Percentiles rank a stretch among this genome's conserved stretches.
Conservation (phyloP, 2,329 filamentous ascomycete species). For the Sporothrix curviconia region DNA sequence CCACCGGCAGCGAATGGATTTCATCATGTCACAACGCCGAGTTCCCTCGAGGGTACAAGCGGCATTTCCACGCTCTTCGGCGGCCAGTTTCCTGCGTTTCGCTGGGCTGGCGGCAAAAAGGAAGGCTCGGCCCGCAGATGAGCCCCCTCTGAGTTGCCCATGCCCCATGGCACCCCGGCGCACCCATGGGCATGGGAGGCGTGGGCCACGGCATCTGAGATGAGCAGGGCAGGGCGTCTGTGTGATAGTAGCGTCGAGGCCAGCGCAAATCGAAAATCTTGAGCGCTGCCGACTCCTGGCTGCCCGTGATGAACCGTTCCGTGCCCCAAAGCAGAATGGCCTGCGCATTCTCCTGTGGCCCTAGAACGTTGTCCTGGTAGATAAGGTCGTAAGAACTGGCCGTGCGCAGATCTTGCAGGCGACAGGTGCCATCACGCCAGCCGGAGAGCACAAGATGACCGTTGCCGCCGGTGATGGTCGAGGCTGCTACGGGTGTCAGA, state of each 20-base stretch:
- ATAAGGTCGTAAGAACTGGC: slow-evolving; percentile 40
- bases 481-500: slow-evolving; percentile 37
- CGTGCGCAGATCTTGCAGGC: slow-evolving; percentile 45
- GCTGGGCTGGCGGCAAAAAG: not conserved
- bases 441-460: slow-evolving; percentile 40
- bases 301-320: slow-evolving; percentile 46
- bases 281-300: slow-evolving; percentile 36
- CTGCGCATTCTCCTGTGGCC: slow-evolving; percentile 38
- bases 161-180: not conserved
- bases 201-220: slow-evolving; percentile 29
- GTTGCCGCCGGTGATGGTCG: slow-evolving; percentile 25
- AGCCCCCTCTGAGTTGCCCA: not conserved
- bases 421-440: slow-evolving; percentile 48
- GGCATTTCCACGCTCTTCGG: slow-evolving; percentile 16
- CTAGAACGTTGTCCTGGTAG: slow-evolving; percentile 48
- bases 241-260: slow-evolving; percentile 42
- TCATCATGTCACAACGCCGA: slow-evolving; percentile 30
- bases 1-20: slow-evolving; percentile 38
- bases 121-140: not conserved
- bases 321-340: slow-evolving; percentile 44
- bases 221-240: slow-evolving; percentile 41
- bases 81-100: slow-evolving; percentile 1
- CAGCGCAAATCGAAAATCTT: slow-evolving; percentile 51
- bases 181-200: slow-evolving; percentile 21
- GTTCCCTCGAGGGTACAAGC: not conserved